phyloP scores from a whole-genome alignment of 768 basidiomycete species.

The Phanerochaete carnosa region DNA sequence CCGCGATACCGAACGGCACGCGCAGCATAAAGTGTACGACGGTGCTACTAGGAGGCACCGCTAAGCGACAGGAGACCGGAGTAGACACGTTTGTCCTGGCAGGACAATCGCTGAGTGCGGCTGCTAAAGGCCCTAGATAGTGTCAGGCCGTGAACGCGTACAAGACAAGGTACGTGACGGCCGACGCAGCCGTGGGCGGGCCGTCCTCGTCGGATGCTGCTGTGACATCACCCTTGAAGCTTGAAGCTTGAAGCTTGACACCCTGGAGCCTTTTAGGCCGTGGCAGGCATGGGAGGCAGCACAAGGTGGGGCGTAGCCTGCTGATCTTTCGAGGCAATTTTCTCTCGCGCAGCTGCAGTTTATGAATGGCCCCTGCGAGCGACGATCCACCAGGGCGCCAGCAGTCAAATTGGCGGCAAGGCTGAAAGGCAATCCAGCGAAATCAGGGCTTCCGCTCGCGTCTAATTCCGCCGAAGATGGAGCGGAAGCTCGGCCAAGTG shows the following conservation, averaged over 20 bases:
- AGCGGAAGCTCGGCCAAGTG: not conserved
- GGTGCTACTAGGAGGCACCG: no score
- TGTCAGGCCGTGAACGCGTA: not conserved
- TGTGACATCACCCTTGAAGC: no score
- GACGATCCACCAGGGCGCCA: not conserved
- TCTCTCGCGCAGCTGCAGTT: not conserved
- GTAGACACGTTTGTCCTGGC: not conserved
- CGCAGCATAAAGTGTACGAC: no score
- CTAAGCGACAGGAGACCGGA: not conserved
- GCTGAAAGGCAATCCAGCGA: not conserved
- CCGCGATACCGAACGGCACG: no score
- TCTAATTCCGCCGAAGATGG: not conserved
- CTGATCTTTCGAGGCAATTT: not conserved
- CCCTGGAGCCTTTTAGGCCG: no score
- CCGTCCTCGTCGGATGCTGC: not conserved
- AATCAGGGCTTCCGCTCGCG: not conserved
- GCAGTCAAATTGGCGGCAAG: not conserved
- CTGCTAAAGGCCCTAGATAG: not conserved
- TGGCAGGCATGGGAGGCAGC: not conserved
- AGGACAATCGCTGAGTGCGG: not conserved
- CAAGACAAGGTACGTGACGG: not conserved
- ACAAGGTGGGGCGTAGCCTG: not conserved
- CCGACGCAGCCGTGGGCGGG: not conserved
- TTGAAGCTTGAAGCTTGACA: no score
- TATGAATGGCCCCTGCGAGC: not conserved